These are phyloP conservation scores for Globisporangium camurandrum DNA, from an alignment of 352 stramenopile genomes.

Conservation along the genomic window DNA sequence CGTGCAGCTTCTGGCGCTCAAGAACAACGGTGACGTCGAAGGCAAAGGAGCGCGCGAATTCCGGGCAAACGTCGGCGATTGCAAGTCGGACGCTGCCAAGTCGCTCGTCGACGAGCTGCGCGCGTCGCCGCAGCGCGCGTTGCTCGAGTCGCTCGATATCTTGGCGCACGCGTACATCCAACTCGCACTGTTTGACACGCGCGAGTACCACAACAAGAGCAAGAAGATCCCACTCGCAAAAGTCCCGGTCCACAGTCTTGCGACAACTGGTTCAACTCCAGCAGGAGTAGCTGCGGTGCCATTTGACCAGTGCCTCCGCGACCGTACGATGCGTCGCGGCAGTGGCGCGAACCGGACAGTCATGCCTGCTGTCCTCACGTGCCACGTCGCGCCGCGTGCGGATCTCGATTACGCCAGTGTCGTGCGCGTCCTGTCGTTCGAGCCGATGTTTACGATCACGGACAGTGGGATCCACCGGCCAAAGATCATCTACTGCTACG, in stretches of 20 bases:
- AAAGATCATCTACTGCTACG: slow-evolving; percentile 97
- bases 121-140: slow-evolving; percentile 36
- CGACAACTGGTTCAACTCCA: too few relatives aligned
- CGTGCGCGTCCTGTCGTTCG: slow-evolving; percentile 86
- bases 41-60: slow-evolving; percentile 72
- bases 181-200: slow-evolving; percentile 75
- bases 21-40: slow-evolving; percentile 89
- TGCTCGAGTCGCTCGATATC: slow-evolving; percentile 72
- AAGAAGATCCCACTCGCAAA: slow-evolving; percentile 73
- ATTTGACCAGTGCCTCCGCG: slow-evolving; percentile 74
- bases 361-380: slow-evolving; percentile 78
- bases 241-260: slow-evolving; percentile 34
- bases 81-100: slow-evolving; percentile 58
- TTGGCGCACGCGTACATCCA: slow-evolving; percentile 72
- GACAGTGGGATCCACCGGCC: slow-evolving; percentile 93
- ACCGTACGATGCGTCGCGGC: slow-evolving; percentile 31
- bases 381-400: slow-evolving; percentile 41
- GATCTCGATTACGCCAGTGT: slow-evolving; percentile 82
- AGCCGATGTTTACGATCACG: slow-evolving; percentile 89
- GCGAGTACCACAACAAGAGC: slow-evolving; percentile 53
- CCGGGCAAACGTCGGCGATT: slow-evolving; percentile 71
- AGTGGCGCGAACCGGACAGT: slow-evolving; percentile 29
- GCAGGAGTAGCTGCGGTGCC: slow-evolving; percentile 3
- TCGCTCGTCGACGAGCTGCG: slow-evolving; percentile 53
- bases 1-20: slow-evolving; percentile 92